These are phyloP conservation scores for Termitomyces sp. DNA, from an alignment of 1,284 basidiomycete species.

Conservation along the genomic window DNA sequence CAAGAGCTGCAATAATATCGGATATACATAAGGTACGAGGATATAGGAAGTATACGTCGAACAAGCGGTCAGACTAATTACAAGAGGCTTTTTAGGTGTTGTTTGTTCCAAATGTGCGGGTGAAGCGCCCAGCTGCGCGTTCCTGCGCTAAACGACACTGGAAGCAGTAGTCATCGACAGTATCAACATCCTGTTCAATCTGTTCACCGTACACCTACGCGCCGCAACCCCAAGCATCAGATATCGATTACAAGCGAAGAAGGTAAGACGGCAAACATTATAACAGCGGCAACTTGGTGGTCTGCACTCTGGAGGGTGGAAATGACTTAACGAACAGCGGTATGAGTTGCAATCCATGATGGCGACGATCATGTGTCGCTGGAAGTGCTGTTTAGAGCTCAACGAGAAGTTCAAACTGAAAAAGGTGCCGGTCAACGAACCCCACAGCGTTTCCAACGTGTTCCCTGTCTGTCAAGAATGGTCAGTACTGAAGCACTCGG, in stretches of 20 bases:
- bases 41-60: neutral
- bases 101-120: slow-evolving; percentile 11
- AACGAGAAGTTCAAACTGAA: neutral
- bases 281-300: slow-evolving; percentile 18
- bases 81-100: slow-evolving; percentile 4
- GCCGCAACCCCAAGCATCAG: neutral
- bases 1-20: neutral
- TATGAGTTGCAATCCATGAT: slow-evolving; percentile 62
- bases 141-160: slow-evolving; percentile 43
- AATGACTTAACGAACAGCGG: slow-evolving; percentile 58
- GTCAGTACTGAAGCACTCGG: slow-evolving; percentile 14
- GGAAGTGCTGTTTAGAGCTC: slow-evolving; percentile 53
- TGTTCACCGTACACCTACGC: slow-evolving; percentile 48
- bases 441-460: slow-evolving; percentile 62
- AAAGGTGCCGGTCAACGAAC: slow-evolving; percentile 33
- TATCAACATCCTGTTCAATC: slow-evolving; percentile 51
- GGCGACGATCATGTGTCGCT: slow-evolving; percentile 61
- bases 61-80: neutral
- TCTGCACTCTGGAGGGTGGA: slow-evolving; percentile 52
- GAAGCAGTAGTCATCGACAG: slow-evolving; percentile 52
- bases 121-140: slow-evolving; percentile 18
- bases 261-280: slow-evolving; percentile 15
- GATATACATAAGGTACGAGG: slow-evolving; percentile 18
- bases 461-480: slow-evolving; percentile 53
- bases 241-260: neutral